A percentile compares a stretch with the other conserved stretches of the same genome.
phyloP scores from a whole-genome alignment of 495 filamentous ascomycete species.

The Umbilicaria muhlenbergii region DNA sequence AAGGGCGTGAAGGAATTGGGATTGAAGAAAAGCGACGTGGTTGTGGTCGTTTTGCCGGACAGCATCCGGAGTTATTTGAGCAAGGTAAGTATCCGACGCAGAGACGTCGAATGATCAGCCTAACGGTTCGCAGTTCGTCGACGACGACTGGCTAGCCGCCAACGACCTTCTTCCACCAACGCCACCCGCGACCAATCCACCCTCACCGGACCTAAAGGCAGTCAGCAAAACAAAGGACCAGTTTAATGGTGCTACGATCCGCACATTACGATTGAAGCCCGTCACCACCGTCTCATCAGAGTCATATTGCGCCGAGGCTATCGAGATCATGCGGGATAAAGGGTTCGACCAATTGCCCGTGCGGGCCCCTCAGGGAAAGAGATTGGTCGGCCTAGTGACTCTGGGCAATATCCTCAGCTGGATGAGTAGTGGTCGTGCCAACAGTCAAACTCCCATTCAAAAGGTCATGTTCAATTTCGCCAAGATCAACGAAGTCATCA shows the following conservation, averaged over 20 bases:
- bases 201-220: constrained; percentile 20
- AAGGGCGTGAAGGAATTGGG: constrained; percentile 60
- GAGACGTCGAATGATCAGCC: neutral
- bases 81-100: constrained; percentile 37
- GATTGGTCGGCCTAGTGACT: constrained; percentile 80
- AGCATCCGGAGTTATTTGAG: constrained; percentile 96
- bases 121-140: constrained; percentile 50
- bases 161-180: constrained; percentile 67
- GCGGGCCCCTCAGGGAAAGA: constrained; percentile 44
- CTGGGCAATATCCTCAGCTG: constrained; percentile 87
- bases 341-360: constrained; percentile 95
- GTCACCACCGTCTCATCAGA: constrained; percentile 64
- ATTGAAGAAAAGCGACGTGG: constrained; percentile 59
- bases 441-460: constrained; percentile 50
- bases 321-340: constrained; percentile 94
- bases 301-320: constrained; percentile 61
- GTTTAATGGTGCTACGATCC: constrained; percentile 59
- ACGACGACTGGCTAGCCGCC: constrained; percentile 95
- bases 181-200: constrained; percentile 31
- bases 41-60: constrained; percentile 86
- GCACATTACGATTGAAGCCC: constrained; percentile 72
- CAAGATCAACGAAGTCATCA: constrained; percentile 73
- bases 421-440: constrained; percentile 66
- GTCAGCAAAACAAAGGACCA: constrained; percentile 30
- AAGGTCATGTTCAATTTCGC: constrained; percentile 96